Evolutionary conservation across 225 moss, liverwort and hornwort species (phyloP), one percentile per base, ranked within the genome.

Genomic region (Bryum argenteum): DNA sequence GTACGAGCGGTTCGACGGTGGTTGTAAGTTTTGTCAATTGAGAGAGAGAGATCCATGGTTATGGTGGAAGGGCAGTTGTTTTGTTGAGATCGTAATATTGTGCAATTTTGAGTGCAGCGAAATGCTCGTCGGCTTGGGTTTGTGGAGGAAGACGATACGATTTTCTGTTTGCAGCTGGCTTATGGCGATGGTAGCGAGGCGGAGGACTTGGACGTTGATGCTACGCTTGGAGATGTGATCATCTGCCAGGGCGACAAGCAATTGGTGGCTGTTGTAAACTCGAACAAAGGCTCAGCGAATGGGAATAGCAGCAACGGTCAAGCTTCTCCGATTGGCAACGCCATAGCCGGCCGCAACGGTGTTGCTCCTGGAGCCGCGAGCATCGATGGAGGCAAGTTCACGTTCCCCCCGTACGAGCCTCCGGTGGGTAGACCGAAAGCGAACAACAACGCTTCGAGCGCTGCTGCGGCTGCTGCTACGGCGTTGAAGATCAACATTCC

Each of bases 161-260:
- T 96, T 45, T 85, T 88, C 79, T 88, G 96, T 10, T 78, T 96
- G 74, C 96, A 93, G 77, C 87, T 96, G 74, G 89, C 96, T 1
- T 88, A 79, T 64, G 68, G 77, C n/a, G 93, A 96, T 57, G 93
- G 96, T 28, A 87, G 93, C 4, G 89, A 96, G 63, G 93, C 88
- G 1, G 96, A 96, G 71, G 96, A 93, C 75, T 69, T 96, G 67
- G 96, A 96, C 58, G 93, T 96, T 2, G 96, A 96, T 55, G 93
- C 91, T 6, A 93, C 96, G 2, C 82, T 96, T 4, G 93, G 89
- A 54, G 96, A 96, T 71, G 96, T 96, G 9, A 88, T 93, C 52
- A 96, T 96, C 21, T 96, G 96, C 62, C 91, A 91, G 93, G 88
- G 93, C n/a, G 86, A 77, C 74, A 96, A 96, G 67, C 88, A 91